Conservation (phyloP, 495 filamentous ascomycete species). For the Cercophora sp. region DNA sequence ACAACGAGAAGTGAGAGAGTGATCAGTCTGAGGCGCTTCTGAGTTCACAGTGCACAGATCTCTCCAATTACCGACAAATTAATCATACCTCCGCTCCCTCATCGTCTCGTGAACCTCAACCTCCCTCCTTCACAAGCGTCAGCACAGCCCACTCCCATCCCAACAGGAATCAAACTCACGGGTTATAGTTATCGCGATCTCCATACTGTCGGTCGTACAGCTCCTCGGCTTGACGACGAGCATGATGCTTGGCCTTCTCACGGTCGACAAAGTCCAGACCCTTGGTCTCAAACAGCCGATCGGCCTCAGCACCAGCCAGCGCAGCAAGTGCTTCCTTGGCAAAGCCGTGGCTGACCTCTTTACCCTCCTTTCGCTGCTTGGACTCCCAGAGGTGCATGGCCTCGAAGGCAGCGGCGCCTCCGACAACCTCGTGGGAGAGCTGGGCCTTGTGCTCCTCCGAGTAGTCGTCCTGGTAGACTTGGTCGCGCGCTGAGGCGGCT, state of each 20-base stretch:
- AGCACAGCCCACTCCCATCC: too few species aligned
- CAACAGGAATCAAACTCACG: slow-evolving; percentile 33
- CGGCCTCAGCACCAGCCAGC: slow-evolving; percentile 68
- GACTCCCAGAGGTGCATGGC: slow-evolving; percentile 80
- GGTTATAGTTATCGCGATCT: slow-evolving; percentile 43
- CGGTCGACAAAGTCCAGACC: slow-evolving; percentile 66
- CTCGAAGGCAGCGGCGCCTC: slow-evolving; percentile 73
- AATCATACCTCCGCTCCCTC: neutral
- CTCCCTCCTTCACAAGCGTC: too few species aligned
- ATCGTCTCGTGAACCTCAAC: neutral
- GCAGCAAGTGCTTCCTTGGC: slow-evolving; percentile 75
- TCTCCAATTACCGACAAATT: too few species aligned
- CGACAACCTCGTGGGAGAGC: slow-evolving; percentile 69
- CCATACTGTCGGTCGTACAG: slow-evolving; percentile 62
- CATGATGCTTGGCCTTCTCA: slow-evolving; percentile 62
- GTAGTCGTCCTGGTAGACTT: slow-evolving; percentile 51
- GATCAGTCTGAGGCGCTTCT: too few species aligned
- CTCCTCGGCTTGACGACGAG: slow-evolving; percentile 59
- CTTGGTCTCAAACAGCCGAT: slow-evolving; percentile 76
- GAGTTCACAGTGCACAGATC: too few species aligned
- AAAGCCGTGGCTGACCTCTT: slow-evolving; percentile 64
- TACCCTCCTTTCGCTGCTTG: slow-evolving; percentile 67
- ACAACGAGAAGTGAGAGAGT: too few species aligned
- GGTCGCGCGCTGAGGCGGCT: slow-evolving; percentile 51
- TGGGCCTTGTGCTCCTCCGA: slow-evolving; percentile 51